phyloP scores from a whole-genome alignment of 2,329 filamentous ascomycete genomes.

The Hypoxylon sp. region DNA sequence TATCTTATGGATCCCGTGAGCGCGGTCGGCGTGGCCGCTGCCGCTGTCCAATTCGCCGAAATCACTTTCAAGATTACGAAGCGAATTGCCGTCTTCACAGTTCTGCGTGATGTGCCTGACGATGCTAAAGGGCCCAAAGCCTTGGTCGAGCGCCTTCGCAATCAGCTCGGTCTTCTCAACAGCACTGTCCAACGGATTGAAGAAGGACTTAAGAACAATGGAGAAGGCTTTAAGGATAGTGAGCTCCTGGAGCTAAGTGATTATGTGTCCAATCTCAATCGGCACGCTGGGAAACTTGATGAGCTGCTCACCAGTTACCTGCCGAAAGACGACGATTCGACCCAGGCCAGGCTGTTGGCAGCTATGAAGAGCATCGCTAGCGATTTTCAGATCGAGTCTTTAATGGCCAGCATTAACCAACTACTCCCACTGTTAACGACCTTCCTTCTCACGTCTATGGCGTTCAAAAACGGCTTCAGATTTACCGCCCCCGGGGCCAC shows the following conservation, averaged over 20 bases:
- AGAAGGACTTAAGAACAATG: constrained; percentile 5
- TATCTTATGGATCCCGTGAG: constrained; percentile 18
- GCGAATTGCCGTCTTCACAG: constrained; percentile 17
- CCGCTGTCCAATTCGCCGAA: constrained; percentile 19
- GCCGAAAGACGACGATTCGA: constrained; percentile 12
- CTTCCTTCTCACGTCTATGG: constrained; percentile 23
- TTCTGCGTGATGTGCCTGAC: constrained; percentile 1
- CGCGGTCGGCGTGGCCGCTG: constrained; percentile 18
- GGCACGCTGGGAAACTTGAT: constrained; percentile 11
- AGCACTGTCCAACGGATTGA: constrained; percentile 19
- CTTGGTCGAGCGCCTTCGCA: constrained; percentile 22
- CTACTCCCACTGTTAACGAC: constrained; percentile 16
- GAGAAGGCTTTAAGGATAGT: constrained; percentile 6
- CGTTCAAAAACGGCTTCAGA: neutral
- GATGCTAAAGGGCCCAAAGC: constrained; percentile 10
- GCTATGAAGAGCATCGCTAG: constrained; percentile 17
- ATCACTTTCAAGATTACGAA: constrained; percentile 22
- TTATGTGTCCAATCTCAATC: constrained; percentile 21
- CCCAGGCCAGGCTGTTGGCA: constrained; percentile 6
- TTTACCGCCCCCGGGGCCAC: neutral
- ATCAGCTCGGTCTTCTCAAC: constrained; percentile 26
- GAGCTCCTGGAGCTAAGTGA: constrained; percentile 4
- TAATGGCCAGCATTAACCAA: constrained; percentile 12
- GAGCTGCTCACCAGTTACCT: constrained; percentile 21
- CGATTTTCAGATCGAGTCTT: constrained; percentile 17